Conservation (phyloP, 371 early-diverging fungal species). For the Mucor ambiguus region DNA sequence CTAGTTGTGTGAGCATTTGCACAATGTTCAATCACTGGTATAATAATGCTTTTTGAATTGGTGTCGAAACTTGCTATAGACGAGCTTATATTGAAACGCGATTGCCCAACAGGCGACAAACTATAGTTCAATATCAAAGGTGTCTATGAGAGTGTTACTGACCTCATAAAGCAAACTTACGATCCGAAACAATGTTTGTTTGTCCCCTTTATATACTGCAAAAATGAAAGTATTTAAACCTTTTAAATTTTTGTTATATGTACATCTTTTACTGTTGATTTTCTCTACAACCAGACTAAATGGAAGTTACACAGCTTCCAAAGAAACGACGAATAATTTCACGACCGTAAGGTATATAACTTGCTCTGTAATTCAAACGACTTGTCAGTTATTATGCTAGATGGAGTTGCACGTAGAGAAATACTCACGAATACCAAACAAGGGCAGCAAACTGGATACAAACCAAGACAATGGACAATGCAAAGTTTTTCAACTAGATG, state of each 20-base stretch:
- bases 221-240: too few species aligned
- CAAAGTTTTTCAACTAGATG: constrained; percentile 45
- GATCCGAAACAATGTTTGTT: too few species aligned
- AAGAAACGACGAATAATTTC: constrained; percentile 51
- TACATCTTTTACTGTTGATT: neutral
- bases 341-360: constrained; percentile 59
- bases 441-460: constrained; percentile 84
- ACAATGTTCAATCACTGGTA: too few species aligned
- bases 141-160: too few species aligned
- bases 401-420: neutral
- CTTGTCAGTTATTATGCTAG: neutral
- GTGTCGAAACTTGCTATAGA: too few species aligned
- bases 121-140: too few species aligned
- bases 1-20: too few species aligned
- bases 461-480: constrained; percentile 75
- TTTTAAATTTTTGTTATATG: neutral
- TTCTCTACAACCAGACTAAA: constrained; percentile 20
- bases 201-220: too few species aligned
- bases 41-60: too few species aligned
- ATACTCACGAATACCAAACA: constrained; percentile 80
- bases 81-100: too few species aligned
- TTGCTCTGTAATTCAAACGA: constrained; percentile 33
- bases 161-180: too few species aligned
- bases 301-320: constrained; percentile 54
- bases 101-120: too few species aligned